These are phyloP conservation scores for Amphicarpaea edgeworthii DNA, from an alignment of 306 rosid species.

Conservation along the genomic window DNA sequence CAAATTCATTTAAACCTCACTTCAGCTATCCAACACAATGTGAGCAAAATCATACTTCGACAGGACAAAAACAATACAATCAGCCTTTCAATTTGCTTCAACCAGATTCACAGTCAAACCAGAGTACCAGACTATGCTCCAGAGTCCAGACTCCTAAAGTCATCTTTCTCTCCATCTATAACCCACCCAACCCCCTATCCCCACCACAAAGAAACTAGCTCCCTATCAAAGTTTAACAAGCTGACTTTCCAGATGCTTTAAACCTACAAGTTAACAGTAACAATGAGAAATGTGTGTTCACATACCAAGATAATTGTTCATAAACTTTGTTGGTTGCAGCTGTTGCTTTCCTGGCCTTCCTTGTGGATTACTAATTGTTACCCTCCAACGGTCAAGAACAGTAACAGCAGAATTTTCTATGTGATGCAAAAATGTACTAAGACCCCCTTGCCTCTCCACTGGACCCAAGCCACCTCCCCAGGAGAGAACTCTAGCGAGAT, in stretches of 20 bases:
- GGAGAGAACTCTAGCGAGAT: slow-evolving; percentile 93
- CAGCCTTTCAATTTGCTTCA: slow-evolving; percentile 24
- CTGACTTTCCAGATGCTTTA: slow-evolving; percentile 37
- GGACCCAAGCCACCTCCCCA: slow-evolving; percentile 99
- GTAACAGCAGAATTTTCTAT: slow-evolving; percentile 97
- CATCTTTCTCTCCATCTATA: slow-evolving; percentile 14
- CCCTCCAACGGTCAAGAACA: slow-evolving; percentile 97
- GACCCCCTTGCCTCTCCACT: slow-evolving; percentile 99
- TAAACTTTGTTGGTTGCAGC: slow-evolving; percentile 70
- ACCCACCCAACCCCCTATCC: slow-evolving; percentile 27
- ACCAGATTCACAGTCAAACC: slow-evolving; percentile 33
- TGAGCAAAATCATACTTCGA: slow-evolving; percentile 34
- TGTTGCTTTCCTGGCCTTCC: slow-evolving; percentile 87
- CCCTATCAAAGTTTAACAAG: neutral
- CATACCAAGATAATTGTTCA: slow-evolving; percentile 98
- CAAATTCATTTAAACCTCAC: slow-evolving; percentile 35
- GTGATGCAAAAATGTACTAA: slow-evolving; percentile 85
- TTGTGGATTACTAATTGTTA: slow-evolving; percentile 67
- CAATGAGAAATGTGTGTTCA: slow-evolving; percentile 28
- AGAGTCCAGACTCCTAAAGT: slow-evolving; percentile 27
- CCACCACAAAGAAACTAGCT: slow-evolving; percentile 30
- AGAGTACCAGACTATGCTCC: slow-evolving; percentile 31
- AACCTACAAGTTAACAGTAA: slow-evolving; percentile 32
- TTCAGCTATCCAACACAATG: slow-evolving; percentile 18
- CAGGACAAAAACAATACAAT: slow-evolving; percentile 31